phyloP scores from a whole-genome alignment of 768 basidiomycete species.

The Gelatoporia subvermispora region DNA sequence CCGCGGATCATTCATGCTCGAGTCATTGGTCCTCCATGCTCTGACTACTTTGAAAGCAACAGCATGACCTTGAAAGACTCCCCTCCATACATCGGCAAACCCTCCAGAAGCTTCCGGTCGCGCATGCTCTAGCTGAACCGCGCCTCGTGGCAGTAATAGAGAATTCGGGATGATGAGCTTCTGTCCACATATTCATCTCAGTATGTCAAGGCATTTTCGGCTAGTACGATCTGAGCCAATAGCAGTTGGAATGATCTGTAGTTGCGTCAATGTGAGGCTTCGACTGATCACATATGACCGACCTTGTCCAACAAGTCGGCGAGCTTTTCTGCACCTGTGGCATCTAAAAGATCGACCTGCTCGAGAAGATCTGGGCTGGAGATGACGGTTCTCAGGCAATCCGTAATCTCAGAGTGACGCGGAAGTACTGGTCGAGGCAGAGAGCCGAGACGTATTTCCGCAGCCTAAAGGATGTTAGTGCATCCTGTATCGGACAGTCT shows the following conservation, averaged over 20 bases:
- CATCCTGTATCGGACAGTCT: too few relatives aligned
- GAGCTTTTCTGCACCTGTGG: too few relatives aligned
- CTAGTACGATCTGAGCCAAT: background rate
- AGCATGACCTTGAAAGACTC: background rate
- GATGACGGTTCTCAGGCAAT: too few relatives aligned
- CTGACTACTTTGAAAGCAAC: slow-evolving; percentile 1
- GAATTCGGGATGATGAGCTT: background rate
- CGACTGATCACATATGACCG: background rate
- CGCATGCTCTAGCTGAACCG: background rate
- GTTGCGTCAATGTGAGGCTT: background rate
- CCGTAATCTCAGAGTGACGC: too few relatives aligned
- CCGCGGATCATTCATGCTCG: background rate
- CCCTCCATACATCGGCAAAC: slow-evolving; percentile 12
- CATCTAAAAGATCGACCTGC: too few relatives aligned
- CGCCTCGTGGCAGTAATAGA: background rate
- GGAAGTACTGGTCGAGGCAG: too few relatives aligned
- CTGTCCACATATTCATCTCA: slow-evolving; percentile 1
- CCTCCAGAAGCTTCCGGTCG: slow-evolving; percentile 5
- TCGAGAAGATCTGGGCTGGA: too few relatives aligned
- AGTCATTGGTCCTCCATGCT: background rate
- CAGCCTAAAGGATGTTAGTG: too few relatives aligned
- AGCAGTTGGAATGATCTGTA: background rate
- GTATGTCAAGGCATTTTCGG: background rate
- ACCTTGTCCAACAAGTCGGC: background rate
- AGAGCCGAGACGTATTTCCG: too few relatives aligned